Conservation (phyloP, 1,284 basidiomycete species). For the Cryptococcus floricola region DNA sequence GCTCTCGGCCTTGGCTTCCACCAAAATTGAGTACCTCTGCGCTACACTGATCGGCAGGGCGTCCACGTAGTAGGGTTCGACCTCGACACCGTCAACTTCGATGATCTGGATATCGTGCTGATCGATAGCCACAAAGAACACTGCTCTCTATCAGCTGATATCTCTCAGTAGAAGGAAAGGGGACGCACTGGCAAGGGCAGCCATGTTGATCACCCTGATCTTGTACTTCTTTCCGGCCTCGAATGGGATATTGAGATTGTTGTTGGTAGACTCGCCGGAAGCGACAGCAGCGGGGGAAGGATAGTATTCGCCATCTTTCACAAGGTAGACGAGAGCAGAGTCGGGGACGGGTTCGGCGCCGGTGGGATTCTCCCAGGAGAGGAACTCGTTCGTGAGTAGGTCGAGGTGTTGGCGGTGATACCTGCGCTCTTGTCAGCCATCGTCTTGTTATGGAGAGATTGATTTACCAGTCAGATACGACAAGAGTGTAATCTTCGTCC, state of each 20-base stretch:
- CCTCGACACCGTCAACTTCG: slow-evolving; percentile 81
- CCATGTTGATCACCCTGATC: slow-evolving; percentile 72
- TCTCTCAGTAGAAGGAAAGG: neutral
- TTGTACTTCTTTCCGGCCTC: slow-evolving; percentile 68
- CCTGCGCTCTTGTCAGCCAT: neutral
- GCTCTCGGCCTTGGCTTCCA: slow-evolving; percentile 82
- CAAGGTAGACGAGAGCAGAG: slow-evolving; percentile 75
- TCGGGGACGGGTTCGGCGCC: slow-evolving; percentile 88
- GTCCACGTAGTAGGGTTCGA: slow-evolving; percentile 66
- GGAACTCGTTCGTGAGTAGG: slow-evolving; percentile 63
- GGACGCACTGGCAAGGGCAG: slow-evolving; percentile 47
- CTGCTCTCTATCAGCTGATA: slow-evolving; percentile 12
- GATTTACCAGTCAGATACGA: slow-evolving; percentile 76
- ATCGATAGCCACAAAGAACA: slow-evolving; percentile 84
- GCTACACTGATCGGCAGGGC: slow-evolving; percentile 72
- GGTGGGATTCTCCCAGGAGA: slow-evolving; percentile 55
- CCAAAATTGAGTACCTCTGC: slow-evolving; percentile 89
- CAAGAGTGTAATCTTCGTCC: slow-evolving; percentile 86
- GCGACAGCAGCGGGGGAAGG: slow-evolving; percentile 43
- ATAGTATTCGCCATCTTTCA: slow-evolving; percentile 66
- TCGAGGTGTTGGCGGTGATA: slow-evolving; percentile 65
- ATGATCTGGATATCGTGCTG: slow-evolving; percentile 88
- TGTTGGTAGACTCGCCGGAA: slow-evolving; percentile 62
- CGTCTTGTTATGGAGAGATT: neutral
- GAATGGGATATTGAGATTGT: slow-evolving; percentile 81